phyloP scores from a whole-genome alignment of 305 asterid genomes.

The Rubia peregrina region DNA sequence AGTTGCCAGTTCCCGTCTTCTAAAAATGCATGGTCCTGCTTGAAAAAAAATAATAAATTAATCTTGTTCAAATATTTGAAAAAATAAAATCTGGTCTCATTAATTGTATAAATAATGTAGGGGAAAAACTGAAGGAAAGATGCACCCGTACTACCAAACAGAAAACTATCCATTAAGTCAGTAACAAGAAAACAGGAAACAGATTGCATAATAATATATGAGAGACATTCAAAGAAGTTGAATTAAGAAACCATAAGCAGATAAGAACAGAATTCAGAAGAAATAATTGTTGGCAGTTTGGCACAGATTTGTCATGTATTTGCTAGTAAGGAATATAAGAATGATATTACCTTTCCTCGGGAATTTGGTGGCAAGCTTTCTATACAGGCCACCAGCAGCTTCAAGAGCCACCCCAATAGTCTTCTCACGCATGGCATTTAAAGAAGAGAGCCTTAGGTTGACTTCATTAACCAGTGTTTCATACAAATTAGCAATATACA shows the following conservation, averaged over 20 bases:
- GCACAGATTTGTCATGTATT: neutral
- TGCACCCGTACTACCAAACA: neutral
- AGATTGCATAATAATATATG: neutral
- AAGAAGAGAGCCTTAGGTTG: conserved; percentile 60
- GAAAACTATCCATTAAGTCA: neutral
- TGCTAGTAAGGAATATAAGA: neutral
- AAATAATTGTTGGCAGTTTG: neutral
- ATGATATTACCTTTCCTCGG: conserved; percentile 66
- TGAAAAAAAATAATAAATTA: neutral
- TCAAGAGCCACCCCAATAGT: conserved; percentile 94
- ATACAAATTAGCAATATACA: conserved; percentile 91
- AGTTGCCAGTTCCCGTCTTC: conserved; percentile 91
- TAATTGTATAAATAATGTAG: too few species aligned
- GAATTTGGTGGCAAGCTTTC: conserved; percentile 86
- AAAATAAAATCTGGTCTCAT: neutral
- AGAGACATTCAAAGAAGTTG: neutral
- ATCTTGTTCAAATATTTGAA: neutral
- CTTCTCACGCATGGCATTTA: conserved; percentile 77
- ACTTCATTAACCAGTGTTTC: conserved; percentile 88
- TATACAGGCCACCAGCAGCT: conserved; percentile 96
- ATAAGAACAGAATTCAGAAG: neutral
- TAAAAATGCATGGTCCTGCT: conserved; percentile 64
- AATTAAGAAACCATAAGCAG: neutral
- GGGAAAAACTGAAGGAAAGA: neutral
- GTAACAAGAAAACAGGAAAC: conserved; percentile 1